A percentile compares a stretch with the other conserved stretches of the same genome.
These are phyloP conservation scores for Malassezia equina DNA, from an alignment of 1,284 basidiomycete species.

Conservation along the genomic window DNA sequence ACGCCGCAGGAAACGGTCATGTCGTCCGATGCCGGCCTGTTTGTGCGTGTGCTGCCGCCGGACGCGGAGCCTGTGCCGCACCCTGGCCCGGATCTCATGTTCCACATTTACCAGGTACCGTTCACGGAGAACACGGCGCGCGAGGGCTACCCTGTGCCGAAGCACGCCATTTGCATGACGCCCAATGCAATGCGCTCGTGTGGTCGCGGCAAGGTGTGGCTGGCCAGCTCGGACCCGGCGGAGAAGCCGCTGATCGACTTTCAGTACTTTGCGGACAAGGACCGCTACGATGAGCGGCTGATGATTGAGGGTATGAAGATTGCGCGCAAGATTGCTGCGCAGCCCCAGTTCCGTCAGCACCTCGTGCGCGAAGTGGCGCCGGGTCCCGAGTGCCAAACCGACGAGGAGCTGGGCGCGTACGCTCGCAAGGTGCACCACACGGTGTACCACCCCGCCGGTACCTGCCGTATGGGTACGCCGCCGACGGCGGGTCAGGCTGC, in stretches of 20 bases:
- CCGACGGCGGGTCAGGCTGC: slow-evolving; percentile 11
- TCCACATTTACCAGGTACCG: slow-evolving; percentile 46
- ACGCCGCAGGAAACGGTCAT: slow-evolving; percentile 48
- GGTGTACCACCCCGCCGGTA: slow-evolving; percentile 48
- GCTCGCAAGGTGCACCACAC: slow-evolving; percentile 46
- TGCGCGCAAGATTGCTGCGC: slow-evolving; percentile 50
- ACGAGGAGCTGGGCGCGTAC: slow-evolving; percentile 43
- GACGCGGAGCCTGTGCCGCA: slow-evolving; percentile 33
- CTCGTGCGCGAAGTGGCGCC: slow-evolving; percentile 50
- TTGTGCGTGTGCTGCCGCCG: slow-evolving; percentile 36
- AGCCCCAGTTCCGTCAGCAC: slow-evolving; percentile 50
- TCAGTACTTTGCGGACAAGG: slow-evolving; percentile 52
- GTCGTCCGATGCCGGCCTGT: slow-evolving; percentile 47
- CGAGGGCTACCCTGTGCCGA: slow-evolving; percentile 43
- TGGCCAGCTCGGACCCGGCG: slow-evolving; percentile 49
- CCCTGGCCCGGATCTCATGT: slow-evolving; percentile 48
- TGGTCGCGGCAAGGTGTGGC: slow-evolving; percentile 44
- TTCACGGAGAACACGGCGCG: slow-evolving; percentile 44
- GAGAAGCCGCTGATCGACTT: slow-evolving; percentile 53
- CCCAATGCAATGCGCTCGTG: slow-evolving; percentile 51
- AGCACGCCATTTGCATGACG: slow-evolving; percentile 49
- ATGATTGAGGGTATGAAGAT: slow-evolving; percentile 55
- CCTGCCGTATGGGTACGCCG: slow-evolving; percentile 47
- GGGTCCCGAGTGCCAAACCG: slow-evolving; percentile 40
- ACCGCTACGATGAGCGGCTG: slow-evolving; percentile 52